Percentiles rank a stretch among this genome's conserved stretches.
Evolutionary conservation across 352 stramenopile genomes (phyloP).

Genomic region (Globisporangium recalcitrans): DNA sequence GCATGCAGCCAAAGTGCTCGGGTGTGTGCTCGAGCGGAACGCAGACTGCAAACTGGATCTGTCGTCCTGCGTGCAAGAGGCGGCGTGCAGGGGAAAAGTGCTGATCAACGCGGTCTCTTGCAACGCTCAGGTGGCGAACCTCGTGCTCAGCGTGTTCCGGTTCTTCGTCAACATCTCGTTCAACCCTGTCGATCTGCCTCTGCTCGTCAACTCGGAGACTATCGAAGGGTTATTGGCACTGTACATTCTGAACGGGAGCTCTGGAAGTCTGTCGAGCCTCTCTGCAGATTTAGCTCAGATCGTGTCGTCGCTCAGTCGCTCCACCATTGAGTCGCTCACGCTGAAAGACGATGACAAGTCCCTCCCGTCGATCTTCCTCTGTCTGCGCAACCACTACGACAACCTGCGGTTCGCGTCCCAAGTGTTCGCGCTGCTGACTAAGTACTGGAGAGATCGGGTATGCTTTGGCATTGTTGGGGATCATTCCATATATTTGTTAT

Average conservation of each 20-base stretch:
- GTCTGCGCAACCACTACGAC: constrained; percentile 39
- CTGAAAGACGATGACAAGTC: constrained; percentile 46
- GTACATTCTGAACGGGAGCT: constrained; percentile 37
- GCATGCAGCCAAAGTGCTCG: constrained; percentile 33
- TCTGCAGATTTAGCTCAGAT: constrained; percentile 38
- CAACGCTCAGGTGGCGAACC: constrained; percentile 24
- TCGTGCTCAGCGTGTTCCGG: constrained; percentile 40
- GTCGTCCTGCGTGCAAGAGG: constrained; percentile 31
- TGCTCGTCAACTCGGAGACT: constrained; percentile 42
- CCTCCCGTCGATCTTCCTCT: constrained; percentile 63
- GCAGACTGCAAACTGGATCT: constrained; percentile 49
- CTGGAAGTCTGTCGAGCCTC: constrained; percentile 26
- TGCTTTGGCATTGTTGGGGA: background rate
- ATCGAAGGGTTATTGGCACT: constrained; percentile 61
- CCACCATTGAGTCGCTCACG: constrained; percentile 30
- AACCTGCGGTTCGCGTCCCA: constrained; percentile 45
- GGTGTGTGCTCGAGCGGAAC: constrained; percentile 28
- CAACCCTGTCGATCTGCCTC: constrained; percentile 45
- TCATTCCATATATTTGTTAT: background rate
- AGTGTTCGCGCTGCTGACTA: constrained; percentile 53
- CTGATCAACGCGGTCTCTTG: constrained; percentile 36
- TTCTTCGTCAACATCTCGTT: constrained; percentile 51
- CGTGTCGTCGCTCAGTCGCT: constrained; percentile 30
- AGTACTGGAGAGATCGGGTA: constrained; percentile 39
- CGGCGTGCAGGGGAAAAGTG: constrained; percentile 30